A percentile compares a stretch with the other conserved stretches of the same genome.
phyloP scores from a whole-genome alignment of 345 rosid genomes.

The Orychophragmus violaceus region DNA sequence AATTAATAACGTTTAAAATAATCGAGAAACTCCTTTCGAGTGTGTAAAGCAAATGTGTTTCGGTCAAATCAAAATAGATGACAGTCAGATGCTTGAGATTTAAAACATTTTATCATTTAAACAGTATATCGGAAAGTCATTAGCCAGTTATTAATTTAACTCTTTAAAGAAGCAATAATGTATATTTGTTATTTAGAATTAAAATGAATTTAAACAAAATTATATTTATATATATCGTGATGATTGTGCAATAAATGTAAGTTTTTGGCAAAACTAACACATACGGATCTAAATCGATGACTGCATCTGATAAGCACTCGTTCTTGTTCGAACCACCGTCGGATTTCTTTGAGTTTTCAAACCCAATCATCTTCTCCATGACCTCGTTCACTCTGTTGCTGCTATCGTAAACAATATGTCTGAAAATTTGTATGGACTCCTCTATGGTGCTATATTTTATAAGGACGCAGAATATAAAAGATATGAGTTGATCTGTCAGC shows the following conservation, averaged over 20 bases:
- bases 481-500: neutral
- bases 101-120: neutral
- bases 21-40: neutral
- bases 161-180: neutral
- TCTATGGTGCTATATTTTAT: conserved; percentile 5
- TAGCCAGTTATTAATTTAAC: neutral
- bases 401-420: neutral
- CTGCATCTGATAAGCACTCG: neutral
- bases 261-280: neutral
- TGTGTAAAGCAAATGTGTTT: neutral
- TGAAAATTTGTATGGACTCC: neutral
- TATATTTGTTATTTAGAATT: neutral
- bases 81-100: neutral
- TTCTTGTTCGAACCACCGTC: conserved; percentile 5
- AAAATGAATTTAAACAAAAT: neutral
- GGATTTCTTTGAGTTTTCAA: conserved; percentile 4
- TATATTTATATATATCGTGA: no score
- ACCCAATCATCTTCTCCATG: neutral
- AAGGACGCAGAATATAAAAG: neutral
- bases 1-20: neutral
- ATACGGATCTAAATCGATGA: conserved; percentile 32
- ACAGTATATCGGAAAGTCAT: neutral
- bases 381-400: neutral
- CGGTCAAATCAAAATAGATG: neutral
- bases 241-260: neutral